Evolutionary conservation across 805 yeast species (phyloP), one percentile per base, ranked within the genome.

Genomic region (Candida caryicola): DNA sequence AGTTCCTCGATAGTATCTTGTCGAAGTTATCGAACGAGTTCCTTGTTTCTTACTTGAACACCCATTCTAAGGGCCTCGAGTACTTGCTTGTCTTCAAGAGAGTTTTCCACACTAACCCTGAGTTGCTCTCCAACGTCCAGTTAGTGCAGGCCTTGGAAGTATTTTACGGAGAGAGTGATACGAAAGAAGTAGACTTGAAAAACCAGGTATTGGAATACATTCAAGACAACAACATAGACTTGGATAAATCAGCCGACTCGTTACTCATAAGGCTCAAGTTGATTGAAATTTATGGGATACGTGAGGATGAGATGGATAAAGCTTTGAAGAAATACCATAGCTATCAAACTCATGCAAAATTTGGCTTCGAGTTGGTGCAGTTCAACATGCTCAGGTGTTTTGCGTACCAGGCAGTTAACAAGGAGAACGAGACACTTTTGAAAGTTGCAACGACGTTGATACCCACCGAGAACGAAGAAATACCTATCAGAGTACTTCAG

Each of bases 331-430:
- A 66, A 33, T 73, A 59, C 42, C 71, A 73, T 41, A 48, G 51
- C 21, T 72, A 66, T 50, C 66, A 64, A 46, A 49, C 56, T 13
- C 63, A 59, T 17, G 69, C 62, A 33, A 61, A 64, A 37, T 59
- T 52, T 33, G 70, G 73, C 10, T 46, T 71, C 10, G 73, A 69
- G 14, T 52, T 60, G 8, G 55, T 73, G 10, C 75, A 68, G 55
- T 55, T 60, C 23, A 64, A 66, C 23, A 46, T 73, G 40, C 62
- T 73, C 17, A 62, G 67, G 35, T 57, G 64, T 5, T 65, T 67
- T 17, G 57, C 71, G 31, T 69, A 62, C 47, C 69, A 67, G 33
- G 62, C 74, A 3, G 64, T 68, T 21, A 54, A 55, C 17, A 51
- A 57, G 1, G 50, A 51, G 10, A 57, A 62, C n/a, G 44, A 47